Evolutionary conservation across 1,139 yeast species (phyloP).

Genomic region (Hansenula lynferdii): DNA sequence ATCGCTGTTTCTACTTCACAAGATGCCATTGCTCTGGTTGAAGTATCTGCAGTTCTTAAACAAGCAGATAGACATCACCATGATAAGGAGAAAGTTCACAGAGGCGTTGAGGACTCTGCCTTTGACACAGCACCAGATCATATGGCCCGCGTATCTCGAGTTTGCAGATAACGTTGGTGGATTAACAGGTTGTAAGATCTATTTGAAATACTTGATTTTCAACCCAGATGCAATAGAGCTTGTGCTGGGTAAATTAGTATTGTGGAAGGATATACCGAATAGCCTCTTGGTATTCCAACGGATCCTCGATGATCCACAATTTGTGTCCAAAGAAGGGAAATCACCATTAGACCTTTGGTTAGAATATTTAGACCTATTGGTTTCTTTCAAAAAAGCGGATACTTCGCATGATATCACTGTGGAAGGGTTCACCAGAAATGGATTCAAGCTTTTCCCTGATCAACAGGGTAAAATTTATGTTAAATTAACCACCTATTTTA

Average conservation of each 20-base stretch:
- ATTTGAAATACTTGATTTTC: constrained; percentile 40
- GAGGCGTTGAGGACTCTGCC: constrained; percentile 47
- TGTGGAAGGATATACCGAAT: constrained; percentile 21
- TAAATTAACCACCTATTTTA: constrained; percentile 46
- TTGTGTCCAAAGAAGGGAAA: constrained; percentile 30
- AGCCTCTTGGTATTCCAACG: constrained; percentile 22
- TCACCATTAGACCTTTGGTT: constrained; percentile 41
- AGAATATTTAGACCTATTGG: constrained; percentile 42
- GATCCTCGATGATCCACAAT: constrained; percentile 28
- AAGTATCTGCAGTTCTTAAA: constrained; percentile 46
- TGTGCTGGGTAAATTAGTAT: constrained; percentile 27
- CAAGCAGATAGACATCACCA: constrained; percentile 33
- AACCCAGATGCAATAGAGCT: constrained; percentile 31
- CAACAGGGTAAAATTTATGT: constrained; percentile 50
- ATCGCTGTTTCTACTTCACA: constrained; percentile 38
- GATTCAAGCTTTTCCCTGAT: constrained; percentile 51
- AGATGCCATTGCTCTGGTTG: constrained; percentile 52
- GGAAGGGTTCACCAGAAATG: constrained; percentile 32
- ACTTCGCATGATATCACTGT: constrained; percentile 21
- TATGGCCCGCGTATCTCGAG: constrained; percentile 57
- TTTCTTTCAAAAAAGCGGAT: constrained; percentile 16
- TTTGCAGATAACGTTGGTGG: constrained; percentile 49
- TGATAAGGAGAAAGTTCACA: constrained; percentile 47
- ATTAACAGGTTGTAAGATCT: constrained; percentile 35
- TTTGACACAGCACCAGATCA: constrained; percentile 43